phyloP scores from a whole-genome alignment of 257 asterid species.

The Gynochthodes officinalis region DNA sequence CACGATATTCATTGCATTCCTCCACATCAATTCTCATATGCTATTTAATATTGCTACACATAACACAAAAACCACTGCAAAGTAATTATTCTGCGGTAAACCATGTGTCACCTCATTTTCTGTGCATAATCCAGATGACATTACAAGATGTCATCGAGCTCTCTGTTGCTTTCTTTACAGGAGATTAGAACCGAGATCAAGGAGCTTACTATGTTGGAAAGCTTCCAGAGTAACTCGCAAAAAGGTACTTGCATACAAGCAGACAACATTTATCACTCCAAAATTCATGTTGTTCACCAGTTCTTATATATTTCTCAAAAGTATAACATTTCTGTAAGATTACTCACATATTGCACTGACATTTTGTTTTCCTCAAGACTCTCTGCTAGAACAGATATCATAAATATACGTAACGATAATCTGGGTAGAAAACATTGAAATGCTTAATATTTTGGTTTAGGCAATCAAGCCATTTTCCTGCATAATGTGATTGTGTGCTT shows the following conservation, averaged over 20 bases:
- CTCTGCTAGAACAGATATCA: too few species aligned
- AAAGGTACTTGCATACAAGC: conserved; percentile 45
- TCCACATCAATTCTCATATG: too few species aligned
- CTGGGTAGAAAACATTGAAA: too few species aligned
- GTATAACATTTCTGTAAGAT: too few species aligned
- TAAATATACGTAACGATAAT: too few species aligned
- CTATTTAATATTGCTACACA: too few species aligned
- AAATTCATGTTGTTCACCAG: background rate
- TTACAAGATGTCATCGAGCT: conserved; percentile 3
- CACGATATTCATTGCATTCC: too few species aligned
- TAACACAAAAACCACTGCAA: too few species aligned
- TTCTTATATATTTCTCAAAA: too few species aligned
- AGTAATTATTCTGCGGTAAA: too few species aligned
- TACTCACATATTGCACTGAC: too few species aligned
- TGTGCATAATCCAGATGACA: background rate
- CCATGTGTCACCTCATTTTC: background rate
- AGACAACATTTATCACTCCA: background rate
- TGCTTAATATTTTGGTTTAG: background rate
- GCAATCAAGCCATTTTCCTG: background rate
- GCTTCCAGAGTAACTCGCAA: conserved; percentile 53
- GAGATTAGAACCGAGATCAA: conserved; percentile 82
- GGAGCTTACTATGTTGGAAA: conserved; percentile 86
- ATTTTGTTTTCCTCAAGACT: too few species aligned
- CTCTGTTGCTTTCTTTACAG: conserved; percentile 36
- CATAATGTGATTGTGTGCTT: background rate